Evolutionary conservation across 225 moss, liverwort and hornwort species (phyloP).

Genomic region (Physcomitrium patens): DNA sequence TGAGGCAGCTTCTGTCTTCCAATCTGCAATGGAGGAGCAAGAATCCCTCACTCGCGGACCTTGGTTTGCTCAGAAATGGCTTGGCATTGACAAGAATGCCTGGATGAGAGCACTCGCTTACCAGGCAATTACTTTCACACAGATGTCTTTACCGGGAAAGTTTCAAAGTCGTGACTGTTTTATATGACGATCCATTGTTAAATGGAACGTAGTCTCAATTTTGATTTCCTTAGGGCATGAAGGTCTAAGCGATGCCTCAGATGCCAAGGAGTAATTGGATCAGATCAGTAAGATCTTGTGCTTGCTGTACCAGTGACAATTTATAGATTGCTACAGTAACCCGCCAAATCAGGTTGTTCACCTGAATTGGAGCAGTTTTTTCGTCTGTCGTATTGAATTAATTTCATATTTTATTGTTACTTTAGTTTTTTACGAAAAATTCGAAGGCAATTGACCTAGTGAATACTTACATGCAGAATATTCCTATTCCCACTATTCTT

Average conservation of each 20-base stretch:
- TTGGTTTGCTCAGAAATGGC: conserved; percentile 70
- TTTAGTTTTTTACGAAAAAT: neutral
- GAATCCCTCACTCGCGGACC: conserved; percentile 57
- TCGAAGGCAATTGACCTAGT: neutral
- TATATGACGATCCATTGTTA: neutral
- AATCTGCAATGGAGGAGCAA: conserved; percentile 68
- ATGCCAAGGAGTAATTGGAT: neutral
- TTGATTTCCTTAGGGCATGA: conserved; percentile 24
- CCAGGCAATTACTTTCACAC: conserved; percentile 43
- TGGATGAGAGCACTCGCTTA: conserved; percentile 68
- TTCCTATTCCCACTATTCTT: neutral
- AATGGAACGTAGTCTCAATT: conserved; percentile 7
- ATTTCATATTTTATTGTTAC: neutral
- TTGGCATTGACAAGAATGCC: conserved; percentile 63
- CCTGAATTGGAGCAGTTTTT: conserved; percentile 6
- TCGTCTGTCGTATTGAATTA: neutral
- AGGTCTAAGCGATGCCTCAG: conserved; percentile 6
- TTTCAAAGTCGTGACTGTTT: neutral
- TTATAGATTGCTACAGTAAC: neutral
- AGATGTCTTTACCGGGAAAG: neutral
- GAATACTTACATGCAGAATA: neutral
- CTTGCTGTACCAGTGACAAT: conserved; percentile 20
- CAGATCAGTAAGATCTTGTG: neutral
- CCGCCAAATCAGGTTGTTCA: conserved; percentile 7
- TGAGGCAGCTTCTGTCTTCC: conserved; percentile 59